These are phyloP conservation scores for Nothophoma quercina DNA, from an alignment of 2,329 filamentous ascomycete species.

Conservation along the genomic window DNA sequence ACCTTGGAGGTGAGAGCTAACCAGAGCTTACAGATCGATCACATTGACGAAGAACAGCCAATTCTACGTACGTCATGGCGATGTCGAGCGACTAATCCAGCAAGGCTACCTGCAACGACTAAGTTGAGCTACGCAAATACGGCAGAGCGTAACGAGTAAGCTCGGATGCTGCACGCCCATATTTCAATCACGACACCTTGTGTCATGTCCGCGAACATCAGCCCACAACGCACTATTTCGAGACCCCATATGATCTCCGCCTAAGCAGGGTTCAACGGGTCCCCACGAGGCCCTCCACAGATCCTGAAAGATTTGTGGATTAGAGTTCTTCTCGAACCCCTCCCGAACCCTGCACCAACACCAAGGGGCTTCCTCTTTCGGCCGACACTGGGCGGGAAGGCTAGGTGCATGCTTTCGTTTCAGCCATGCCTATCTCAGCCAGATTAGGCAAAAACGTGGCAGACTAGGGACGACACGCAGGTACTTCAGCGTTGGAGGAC, in stretches of 20 bases:
- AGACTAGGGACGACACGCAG: background rate
- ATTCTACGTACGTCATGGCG: conserved; percentile 93
- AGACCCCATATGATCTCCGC: background rate
- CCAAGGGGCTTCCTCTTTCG: conserved; percentile 5
- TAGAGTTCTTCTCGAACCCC: background rate
- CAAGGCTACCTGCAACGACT: conserved; percentile 95
- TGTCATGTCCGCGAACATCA: background rate
- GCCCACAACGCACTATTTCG: conserved; percentile 3
- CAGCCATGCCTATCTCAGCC: background rate
- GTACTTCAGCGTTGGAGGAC: conserved; percentile 6
- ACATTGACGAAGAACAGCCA: conserved; percentile 98
- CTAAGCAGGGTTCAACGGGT: background rate
- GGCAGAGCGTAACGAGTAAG: background rate
- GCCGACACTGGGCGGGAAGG: background rate
- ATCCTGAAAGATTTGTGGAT: no score
- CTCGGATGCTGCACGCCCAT: background rate
- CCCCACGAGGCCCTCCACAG: conserved; percentile 1
- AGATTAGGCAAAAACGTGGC: background rate
- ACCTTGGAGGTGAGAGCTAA: background rate
- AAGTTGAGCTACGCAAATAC: conserved; percentile 62
- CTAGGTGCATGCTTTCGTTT: conserved; percentile 3
- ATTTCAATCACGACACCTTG: background rate
- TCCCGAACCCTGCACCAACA: conserved; percentile 4
- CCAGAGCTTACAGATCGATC: conserved; percentile 72
- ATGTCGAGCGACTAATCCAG: conserved; percentile 91